Conservation (phyloP, 2,329 filamentous ascomycete species). For the Alternaria tenuissima region DNA sequence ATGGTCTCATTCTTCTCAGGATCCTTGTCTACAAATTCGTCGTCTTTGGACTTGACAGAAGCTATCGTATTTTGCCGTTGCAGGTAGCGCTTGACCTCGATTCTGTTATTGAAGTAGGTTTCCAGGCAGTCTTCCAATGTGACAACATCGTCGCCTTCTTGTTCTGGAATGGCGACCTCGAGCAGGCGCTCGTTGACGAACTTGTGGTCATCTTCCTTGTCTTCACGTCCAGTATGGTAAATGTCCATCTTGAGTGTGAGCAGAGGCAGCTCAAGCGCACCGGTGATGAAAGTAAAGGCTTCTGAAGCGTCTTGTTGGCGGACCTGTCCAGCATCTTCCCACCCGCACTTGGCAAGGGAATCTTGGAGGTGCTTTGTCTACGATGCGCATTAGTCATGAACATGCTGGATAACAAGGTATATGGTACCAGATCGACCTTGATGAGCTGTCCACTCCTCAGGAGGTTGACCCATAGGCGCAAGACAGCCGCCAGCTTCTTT, state of each 20-base stretch:
- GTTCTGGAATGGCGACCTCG: constrained; percentile 87
- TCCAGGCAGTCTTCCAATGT: constrained; percentile 92
- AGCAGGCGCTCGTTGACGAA: constrained; percentile 90
- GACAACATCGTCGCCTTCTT: constrained; percentile 70
- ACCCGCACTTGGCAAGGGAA: constrained; percentile 83
- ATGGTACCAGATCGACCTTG: constrained; percentile 78
- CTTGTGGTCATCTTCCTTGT: constrained; percentile 88
- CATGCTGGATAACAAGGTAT: background rate
- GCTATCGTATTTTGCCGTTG: constrained; percentile 67
- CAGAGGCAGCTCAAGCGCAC: constrained; percentile 84
- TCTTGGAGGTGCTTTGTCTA: constrained; percentile 86
- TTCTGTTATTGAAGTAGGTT: constrained; percentile 91
- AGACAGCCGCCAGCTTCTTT: constrained; percentile 75
- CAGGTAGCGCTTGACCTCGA: constrained; percentile 84
- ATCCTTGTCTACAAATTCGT: constrained; percentile 38
- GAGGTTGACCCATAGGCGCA: constrained; percentile 94
- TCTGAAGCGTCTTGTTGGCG: constrained; percentile 95
- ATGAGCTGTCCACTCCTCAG: constrained; percentile 85
- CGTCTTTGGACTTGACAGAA: constrained; percentile 53
- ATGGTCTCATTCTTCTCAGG: constrained; percentile 48
- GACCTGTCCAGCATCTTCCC: constrained; percentile 79
- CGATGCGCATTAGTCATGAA: background rate
- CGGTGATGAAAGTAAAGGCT: constrained; percentile 93
- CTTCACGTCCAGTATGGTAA: constrained; percentile 87
- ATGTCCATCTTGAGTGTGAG: constrained; percentile 93